Percentiles rank a stretch among this genome's conserved stretches.
Conservation (phyloP, 2,329 filamentous ascomycete genomes). For the Colletotrichum sp. region DNA sequence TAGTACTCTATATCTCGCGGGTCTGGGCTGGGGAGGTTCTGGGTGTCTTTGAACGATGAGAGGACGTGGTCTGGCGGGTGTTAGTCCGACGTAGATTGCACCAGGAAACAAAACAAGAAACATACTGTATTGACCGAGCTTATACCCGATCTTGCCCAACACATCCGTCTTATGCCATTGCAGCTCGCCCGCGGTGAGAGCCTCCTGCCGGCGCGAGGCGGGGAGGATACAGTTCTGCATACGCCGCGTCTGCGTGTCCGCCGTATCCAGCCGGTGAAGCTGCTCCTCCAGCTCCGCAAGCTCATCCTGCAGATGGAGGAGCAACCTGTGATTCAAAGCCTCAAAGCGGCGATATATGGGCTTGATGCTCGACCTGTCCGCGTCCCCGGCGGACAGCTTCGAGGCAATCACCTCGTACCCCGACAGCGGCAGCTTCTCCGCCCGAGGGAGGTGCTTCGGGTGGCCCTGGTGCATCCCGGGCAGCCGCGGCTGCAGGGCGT, state of each 20-base stretch:
- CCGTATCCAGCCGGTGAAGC: constrained; percentile 69
- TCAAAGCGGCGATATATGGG: constrained; percentile 87
- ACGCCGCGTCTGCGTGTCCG: constrained; percentile 54
- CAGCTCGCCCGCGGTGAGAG: constrained; percentile 55
- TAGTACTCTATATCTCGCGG: constrained; percentile 54
- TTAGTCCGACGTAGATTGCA: too few species aligned
- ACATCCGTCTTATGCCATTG: constrained; percentile 66
- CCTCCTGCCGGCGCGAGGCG: constrained; percentile 65
- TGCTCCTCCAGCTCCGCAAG: constrained; percentile 82
- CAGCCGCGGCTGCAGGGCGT: constrained; percentile 39
- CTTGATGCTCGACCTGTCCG: constrained; percentile 31
- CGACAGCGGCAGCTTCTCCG: constrained; percentile 50
- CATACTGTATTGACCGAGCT: constrained; percentile 66
- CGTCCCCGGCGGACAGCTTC: constrained; percentile 39
- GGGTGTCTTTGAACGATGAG: constrained; percentile 59
- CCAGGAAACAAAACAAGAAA: too few species aligned
- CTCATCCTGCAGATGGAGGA: constrained; percentile 87
- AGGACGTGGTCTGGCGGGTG: constrained; percentile 58
- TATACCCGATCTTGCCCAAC: constrained; percentile 67
- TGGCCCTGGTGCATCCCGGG: constrained; percentile 32
- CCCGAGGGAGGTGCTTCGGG: constrained; percentile 37
- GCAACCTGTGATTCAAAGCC: constrained; percentile 78
- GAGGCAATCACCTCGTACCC: constrained; percentile 70
- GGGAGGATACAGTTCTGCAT: constrained; percentile 52
- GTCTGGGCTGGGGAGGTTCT: constrained; percentile 53